Evolutionary conservation across 345 rosid species (phyloP).

Genomic region (Ricinus communis): DNA sequence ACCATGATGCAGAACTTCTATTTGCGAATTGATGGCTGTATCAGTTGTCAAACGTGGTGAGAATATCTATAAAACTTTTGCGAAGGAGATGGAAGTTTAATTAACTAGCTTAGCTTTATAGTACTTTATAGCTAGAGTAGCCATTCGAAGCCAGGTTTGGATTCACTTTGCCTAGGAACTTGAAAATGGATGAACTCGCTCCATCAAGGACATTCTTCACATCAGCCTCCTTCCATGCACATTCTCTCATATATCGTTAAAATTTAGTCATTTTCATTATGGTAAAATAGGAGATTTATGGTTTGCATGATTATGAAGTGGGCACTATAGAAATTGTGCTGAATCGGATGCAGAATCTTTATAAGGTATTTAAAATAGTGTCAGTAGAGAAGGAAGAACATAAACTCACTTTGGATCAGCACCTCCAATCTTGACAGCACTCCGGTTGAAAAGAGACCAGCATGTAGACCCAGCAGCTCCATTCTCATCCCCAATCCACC

Average conservation of each 20-base stretch:
- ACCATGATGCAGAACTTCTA: too few relatives aligned
- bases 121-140: too few relatives aligned
- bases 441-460: conserved; percentile 83
- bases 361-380: too few relatives aligned
- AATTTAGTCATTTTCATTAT: background rate
- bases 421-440: conserved; percentile 55
- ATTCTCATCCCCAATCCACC: conserved; percentile 86
- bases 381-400: background rate
- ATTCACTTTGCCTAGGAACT: too few relatives aligned
- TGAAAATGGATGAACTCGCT: too few relatives aligned
- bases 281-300: background rate
- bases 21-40: background rate
- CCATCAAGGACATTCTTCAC: background rate
- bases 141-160: too few relatives aligned
- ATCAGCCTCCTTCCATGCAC: too few relatives aligned
- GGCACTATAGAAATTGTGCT: too few relatives aligned
- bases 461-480: conserved; percentile 67
- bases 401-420: conserved; percentile 58
- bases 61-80: background rate
- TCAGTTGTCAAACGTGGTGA: too few relatives aligned
- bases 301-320: background rate
- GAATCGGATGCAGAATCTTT: too few relatives aligned
- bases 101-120: background rate
- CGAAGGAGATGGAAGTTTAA: background rate
- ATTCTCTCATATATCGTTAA: too few relatives aligned